These are phyloP conservation scores for Cyberlindnera suaveolens DNA, from an alignment of 805 yeast genomes.

Conservation along the genomic window DNA sequence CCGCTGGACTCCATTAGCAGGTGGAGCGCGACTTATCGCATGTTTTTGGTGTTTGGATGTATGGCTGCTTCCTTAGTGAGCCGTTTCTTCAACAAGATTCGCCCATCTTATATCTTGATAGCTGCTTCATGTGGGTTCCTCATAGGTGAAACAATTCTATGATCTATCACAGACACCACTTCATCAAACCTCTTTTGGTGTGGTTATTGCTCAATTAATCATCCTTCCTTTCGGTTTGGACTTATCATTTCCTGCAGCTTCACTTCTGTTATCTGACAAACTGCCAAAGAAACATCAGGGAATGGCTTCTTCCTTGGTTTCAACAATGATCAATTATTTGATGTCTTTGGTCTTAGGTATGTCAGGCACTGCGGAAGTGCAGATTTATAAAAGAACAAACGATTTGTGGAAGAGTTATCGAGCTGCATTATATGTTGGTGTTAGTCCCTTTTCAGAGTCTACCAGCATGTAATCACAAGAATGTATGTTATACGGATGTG, in stretches of 20 bases:
- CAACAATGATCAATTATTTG: slow-evolving; percentile 67
- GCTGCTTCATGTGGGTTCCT: slow-evolving; percentile 48
- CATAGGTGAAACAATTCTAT: slow-evolving; percentile 47
- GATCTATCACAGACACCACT: slow-evolving; percentile 51
- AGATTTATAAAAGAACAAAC: slow-evolving; percentile 25
- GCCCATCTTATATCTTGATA: slow-evolving; percentile 45
- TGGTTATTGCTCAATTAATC: slow-evolving; percentile 49
- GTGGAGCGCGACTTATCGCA: slow-evolving; percentile 41
- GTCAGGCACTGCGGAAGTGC: slow-evolving; percentile 56
- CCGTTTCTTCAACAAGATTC: slow-evolving; percentile 35
- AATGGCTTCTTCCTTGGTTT: slow-evolving; percentile 67
- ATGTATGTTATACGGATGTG: too few relatives aligned
- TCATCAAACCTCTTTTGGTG: slow-evolving; percentile 51
- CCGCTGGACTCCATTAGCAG: slow-evolving; percentile 37
- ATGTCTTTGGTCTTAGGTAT: slow-evolving; percentile 66
- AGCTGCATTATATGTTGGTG: slow-evolving; percentile 52
- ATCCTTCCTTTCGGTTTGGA: slow-evolving; percentile 72
- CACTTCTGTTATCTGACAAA: slow-evolving; percentile 52
- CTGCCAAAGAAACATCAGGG: slow-evolving; percentile 66
- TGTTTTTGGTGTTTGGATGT: slow-evolving; percentile 46
- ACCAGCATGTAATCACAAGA: too few relatives aligned
- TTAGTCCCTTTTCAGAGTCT: slow-evolving; percentile 10
- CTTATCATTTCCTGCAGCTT: slow-evolving; percentile 68
- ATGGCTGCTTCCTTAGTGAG: slow-evolving; percentile 51
- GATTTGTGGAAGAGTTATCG: slow-evolving; percentile 41